Percentiles rank a stretch among this genome's conserved stretches.
phyloP scores from a whole-genome alignment of 768 basidiomycete species.

The Boletus edulis region DNA sequence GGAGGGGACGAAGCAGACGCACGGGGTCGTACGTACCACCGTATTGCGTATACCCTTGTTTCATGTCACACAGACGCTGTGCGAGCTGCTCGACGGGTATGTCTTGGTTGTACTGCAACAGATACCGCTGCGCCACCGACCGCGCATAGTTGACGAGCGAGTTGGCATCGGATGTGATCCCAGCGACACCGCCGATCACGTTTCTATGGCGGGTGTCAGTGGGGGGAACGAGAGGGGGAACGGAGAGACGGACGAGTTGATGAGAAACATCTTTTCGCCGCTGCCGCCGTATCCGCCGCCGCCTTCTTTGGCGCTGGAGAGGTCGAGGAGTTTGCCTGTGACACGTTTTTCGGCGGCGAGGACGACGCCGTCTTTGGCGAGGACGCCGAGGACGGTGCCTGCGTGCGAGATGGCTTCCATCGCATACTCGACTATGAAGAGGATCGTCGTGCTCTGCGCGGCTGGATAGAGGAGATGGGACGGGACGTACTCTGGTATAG shows the following conservation, averaged over 20 bases:
- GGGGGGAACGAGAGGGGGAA: not conserved
- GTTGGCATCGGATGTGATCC: constrained; percentile 95
- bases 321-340: constrained; percentile 94
- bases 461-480: not conserved
- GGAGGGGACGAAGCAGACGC: not conserved
- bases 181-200: constrained; percentile 93
- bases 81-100: constrained; percentile 97
- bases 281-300: constrained; percentile 80
- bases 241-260: constrained; percentile 70
- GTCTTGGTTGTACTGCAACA: constrained; percentile 92
- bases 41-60: constrained; percentile 97
- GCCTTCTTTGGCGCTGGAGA: constrained; percentile 80
- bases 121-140: constrained; percentile 83
- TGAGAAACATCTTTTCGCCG: constrained; percentile 95
- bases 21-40: constrained; percentile 59
- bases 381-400: constrained; percentile 88
- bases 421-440: constrained; percentile 87
- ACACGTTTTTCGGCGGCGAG: constrained; percentile 97
- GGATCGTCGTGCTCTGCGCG: constrained; percentile 2
- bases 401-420: constrained; percentile 99
- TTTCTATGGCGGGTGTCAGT: constrained; percentile 53
- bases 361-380: constrained; percentile 89
- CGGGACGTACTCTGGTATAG: constrained; percentile 84
- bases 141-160: constrained; percentile 95
- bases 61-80: constrained; percentile 92